Base-by-base conservation (phyloP, 1,139 yeast genomes). In the Lodderomyces elongisporus region DNA sequence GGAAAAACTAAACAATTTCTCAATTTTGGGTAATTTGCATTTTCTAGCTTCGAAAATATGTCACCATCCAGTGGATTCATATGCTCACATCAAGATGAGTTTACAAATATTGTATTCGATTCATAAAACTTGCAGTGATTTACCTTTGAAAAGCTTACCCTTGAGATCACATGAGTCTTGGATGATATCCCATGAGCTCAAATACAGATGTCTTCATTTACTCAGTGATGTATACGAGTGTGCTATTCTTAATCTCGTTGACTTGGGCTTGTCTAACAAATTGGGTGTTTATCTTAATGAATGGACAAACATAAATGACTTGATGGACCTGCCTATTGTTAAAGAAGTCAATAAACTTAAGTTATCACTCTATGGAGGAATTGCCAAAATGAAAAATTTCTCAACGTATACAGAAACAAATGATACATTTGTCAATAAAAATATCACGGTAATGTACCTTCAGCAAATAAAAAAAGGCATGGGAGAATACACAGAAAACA, bases 221-320 rank as follows among this genome's bases (percentile, higher is more conserved):
- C 47, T 77, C 22, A 48, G 62, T 8, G 48, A 53, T 4, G 42
- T 70, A 4, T 70, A 70, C 45, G 49, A 52, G 12, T 36, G 40
- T 8, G 48, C 73, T 16, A 52, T 77, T 21, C 51, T 58, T 3
- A 45, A 58, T 1, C 60, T 64, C 35, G 54, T 62, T 14, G 63
- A 60, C 28, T 46, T 76, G 29, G 85, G 87, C 0, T 46, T 76
- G 3, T 58, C 77, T 0, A 73, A 73, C 41, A 85, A 79, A 35
- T 60, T 74, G 26, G 59, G 61, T 3, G 75, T 64, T 47, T 79
- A 69, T 49, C 43, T 66, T 10, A 56, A 57, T 4, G 87, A 80
- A 42, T 58, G 71, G 27, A 49, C 52, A 6, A 66, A 61, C 27
- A 49, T 76, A 15, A 49, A 60, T 27, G 48, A 46, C 6, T 34